A percentile compares a stretch with the other conserved stretches of the same genome.
Conservation (phyloP, 116 monocot genomes). For the Papilionanthe hybrid region DNA sequence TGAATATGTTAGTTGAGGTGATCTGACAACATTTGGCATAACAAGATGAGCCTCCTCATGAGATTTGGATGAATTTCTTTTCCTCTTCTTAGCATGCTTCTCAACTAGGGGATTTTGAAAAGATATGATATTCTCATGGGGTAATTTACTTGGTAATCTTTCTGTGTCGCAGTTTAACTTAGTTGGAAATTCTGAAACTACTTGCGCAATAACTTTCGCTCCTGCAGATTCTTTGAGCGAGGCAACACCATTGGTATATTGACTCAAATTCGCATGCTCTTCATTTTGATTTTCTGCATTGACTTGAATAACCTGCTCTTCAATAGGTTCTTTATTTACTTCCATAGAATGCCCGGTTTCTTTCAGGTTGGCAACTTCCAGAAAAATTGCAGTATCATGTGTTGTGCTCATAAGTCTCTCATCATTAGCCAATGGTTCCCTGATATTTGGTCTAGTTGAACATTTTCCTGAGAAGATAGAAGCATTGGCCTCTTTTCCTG, state of each 20-base stretch:
- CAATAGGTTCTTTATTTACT: neutral
- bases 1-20: neutral
- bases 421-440: neutral
- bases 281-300: neutral
- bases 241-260: no score
- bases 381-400: constrained; percentile 2
- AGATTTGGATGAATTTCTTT: constrained; percentile 12
- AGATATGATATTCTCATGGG: neutral
- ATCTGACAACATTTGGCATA: neutral
- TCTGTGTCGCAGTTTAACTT: no score
- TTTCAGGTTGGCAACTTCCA: constrained; percentile 9
- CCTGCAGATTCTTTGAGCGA: no score
- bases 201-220: no score
- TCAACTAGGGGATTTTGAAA: constrained; percentile 8
- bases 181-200: no score
- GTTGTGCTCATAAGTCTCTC: neutral
- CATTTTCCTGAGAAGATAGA: neutral
- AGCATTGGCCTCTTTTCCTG: neutral
- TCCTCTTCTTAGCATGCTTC: constrained; percentile 28
- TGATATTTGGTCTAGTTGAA: neutral
- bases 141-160: neutral
- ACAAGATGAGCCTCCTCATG: constrained; percentile 14
- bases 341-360: neutral
- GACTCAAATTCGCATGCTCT: neutral
- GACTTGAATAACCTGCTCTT: neutral